Base-by-base conservation (phyloP, 2,329 filamentous ascomycete genomes). In the Paradendryphiella salina region DNA sequence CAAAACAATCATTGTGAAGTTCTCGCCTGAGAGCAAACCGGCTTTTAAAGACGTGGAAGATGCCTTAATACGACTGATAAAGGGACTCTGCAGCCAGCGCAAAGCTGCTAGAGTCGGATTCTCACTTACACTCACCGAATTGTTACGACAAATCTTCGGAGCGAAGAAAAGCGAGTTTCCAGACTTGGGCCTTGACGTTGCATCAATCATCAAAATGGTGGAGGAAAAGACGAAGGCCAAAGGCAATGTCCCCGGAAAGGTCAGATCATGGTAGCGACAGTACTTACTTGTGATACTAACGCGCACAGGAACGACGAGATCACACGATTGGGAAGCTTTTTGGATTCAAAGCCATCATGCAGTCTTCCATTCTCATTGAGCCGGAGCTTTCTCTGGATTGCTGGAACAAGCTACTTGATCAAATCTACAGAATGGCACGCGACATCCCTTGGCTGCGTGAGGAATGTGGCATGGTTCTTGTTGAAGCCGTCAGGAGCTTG, bases 21-120 rank as follows among this genome's bases (percentile, higher is more conserved):
- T 80, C 15, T 72, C 74, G 3, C 65, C 69, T 4, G 67, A 75
- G 34, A 70, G 64, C 31, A 59, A 69, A 6, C 73, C 75, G 17
- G 62, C 68, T 31, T 64, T 67, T 7, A 64, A 73, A 32, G 67
- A 71, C 26, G 66, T 78, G 15, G 70, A 77, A 38, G 67, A 69
- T 20, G 72, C 72, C 4, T 56, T 78, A 15, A 70, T 69, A 21
- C 70, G 77, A 43, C 79, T 99, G 31, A 90, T 96, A 71, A 85
- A 89, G 46, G 94, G 94, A 33, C 84, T 97, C 14, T 91, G 92
- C 54, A 96, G 91, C 70, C 87, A 90, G 46, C 86, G 90, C 50
- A 96, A 96, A 76, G 90, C 89, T 10, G 90, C 93, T 14, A 83
- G 94, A 20, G 77, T 94, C 42, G 94, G 94, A 3, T 96, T 96